Conservation (phyloP, 371 early-diverging fungal genomes). For the Mortierella sp. region DNA sequence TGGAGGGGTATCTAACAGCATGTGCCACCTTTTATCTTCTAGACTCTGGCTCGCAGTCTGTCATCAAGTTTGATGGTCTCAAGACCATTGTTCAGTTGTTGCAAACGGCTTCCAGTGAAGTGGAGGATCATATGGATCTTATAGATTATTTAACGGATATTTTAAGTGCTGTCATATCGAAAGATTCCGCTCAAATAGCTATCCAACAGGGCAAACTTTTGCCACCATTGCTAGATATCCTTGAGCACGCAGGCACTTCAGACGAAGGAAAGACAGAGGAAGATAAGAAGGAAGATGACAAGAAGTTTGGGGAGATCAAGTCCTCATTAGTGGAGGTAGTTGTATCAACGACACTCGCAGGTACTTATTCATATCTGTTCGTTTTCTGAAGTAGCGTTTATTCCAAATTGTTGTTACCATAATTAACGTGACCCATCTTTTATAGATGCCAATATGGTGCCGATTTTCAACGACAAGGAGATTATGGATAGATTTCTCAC, state of each 20-base stretch:
- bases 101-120: conserved; percentile 18
- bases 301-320: conserved; percentile 60
- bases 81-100: conserved; percentile 26
- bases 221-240: conserved; percentile 58
- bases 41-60: conserved; percentile 31
- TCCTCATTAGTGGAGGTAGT: conserved; percentile 61
- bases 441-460: conserved; percentile 65
- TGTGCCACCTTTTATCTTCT: not conserved
- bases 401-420: not conserved
- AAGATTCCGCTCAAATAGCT: conserved; percentile 61
- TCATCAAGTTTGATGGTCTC: conserved; percentile 30
- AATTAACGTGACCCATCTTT: too few relatives aligned
- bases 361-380: conserved; percentile 33
- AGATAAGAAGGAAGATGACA: conserved; percentile 60
- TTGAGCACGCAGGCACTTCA: conserved; percentile 58
- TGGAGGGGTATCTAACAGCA: not conserved
- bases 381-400: not conserved
- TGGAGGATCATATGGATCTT: conserved; percentile 39
- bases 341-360: conserved; percentile 63
- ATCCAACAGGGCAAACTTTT: conserved; percentile 59
- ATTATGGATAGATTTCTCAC: conserved; percentile 60
- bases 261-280: conserved; percentile 62
- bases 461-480: conserved; percentile 59
- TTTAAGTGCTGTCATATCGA: conserved; percentile 25
- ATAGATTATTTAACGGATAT: conserved; percentile 38